These are phyloP conservation scores for Sporisorium reilianum DNA, from an alignment of 1,284 basidiomycete species.

Conservation along the genomic window DNA sequence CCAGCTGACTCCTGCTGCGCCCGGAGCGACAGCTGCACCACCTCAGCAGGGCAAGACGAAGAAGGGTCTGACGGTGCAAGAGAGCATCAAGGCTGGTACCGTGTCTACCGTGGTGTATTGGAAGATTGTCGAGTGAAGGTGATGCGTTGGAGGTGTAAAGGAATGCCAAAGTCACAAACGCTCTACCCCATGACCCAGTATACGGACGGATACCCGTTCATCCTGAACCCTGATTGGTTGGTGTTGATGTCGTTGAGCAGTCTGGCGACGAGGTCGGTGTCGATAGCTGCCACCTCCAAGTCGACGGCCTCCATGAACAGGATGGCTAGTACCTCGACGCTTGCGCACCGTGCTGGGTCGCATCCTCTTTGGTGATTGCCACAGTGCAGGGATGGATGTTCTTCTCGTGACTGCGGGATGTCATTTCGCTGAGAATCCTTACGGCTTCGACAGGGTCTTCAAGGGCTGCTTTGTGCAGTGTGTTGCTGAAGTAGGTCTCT, in stretches of 20 bases:
- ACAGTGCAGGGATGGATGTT: background rate
- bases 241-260: background rate
- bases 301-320: background rate
- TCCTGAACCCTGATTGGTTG: background rate
- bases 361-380: background rate
- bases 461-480: background rate
- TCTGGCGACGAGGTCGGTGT: background rate
- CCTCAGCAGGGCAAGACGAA: constrained; percentile 35
- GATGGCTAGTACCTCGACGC: background rate
- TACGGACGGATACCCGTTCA: background rate
- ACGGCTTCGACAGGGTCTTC: background rate
- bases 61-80: constrained; percentile 49
- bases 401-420: background rate
- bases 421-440: background rate
- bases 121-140: constrained; percentile 47
- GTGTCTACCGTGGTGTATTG: constrained; percentile 61
- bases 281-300: background rate
- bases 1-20: constrained; percentile 5
- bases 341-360: background rate
- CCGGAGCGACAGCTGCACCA: background rate
- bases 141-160: no score
- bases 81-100: constrained; percentile 56
- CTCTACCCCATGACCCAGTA: background rate
- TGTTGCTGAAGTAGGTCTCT: background rate
- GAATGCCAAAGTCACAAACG: background rate